These are phyloP conservation scores for Alternaria gansuensis DNA, from an alignment of 2,329 filamentous ascomycete species.

Conservation along the genomic window DNA sequence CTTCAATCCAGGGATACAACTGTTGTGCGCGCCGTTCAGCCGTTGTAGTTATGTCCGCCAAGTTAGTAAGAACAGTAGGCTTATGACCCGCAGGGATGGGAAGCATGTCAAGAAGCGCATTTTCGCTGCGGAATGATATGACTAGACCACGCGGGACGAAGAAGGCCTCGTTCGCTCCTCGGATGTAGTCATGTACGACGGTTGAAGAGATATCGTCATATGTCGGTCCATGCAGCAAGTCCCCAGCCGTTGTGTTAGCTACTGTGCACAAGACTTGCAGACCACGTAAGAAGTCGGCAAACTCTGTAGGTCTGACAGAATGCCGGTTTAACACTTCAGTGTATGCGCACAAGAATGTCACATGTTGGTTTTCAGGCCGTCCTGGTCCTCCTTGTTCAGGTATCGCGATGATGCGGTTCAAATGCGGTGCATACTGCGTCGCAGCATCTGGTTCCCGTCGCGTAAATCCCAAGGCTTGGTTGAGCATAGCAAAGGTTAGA, in stretches of 20 bases:
- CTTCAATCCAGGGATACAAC: conserved; percentile 45
- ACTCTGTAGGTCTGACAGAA: conserved; percentile 42
- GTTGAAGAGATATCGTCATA: conserved; percentile 2
- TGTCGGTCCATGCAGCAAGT: conserved; percentile 17
- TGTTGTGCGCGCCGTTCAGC: conserved; percentile 34
- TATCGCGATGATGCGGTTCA: conserved; percentile 39
- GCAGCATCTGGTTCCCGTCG: conserved; percentile 37
- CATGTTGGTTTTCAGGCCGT: conserved; percentile 21
- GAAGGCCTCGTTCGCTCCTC: conserved; percentile 43
- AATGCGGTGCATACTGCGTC: conserved; percentile 34
- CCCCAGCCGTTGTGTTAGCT: conserved; percentile 16
- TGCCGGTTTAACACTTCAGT: conserved; percentile 42
- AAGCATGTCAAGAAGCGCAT: conserved; percentile 31
- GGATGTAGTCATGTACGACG: conserved; percentile 40
- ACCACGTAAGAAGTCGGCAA: conserved; percentile 47
- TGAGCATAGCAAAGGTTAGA: conserved; percentile 27
- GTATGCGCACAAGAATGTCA: conserved; percentile 43
- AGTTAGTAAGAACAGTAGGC: conserved; percentile 31
- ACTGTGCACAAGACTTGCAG: conserved; percentile 42
- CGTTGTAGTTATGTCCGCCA: conserved; percentile 24
- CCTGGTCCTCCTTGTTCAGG: conserved; percentile 28
- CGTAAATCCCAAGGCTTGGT: conserved; percentile 39
- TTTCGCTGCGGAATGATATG: conserved; percentile 39
- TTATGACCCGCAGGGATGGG: conserved; percentile 38
- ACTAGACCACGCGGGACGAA: conserved; percentile 45